Conservation (phyloP, 2,329 filamentous ascomycete species). For the Sporothrix pallida region DNA sequence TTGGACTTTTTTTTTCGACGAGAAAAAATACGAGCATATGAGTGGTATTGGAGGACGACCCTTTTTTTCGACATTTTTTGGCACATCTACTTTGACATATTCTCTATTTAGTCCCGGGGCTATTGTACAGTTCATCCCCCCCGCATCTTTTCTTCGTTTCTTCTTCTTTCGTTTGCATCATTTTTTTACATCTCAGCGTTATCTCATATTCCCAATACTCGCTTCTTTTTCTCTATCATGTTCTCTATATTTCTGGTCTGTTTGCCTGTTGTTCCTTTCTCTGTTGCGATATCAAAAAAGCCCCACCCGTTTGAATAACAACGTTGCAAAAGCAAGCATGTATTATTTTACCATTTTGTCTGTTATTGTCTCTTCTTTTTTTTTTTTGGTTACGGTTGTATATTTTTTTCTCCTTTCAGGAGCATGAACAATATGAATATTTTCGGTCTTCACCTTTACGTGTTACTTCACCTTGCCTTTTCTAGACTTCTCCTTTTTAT, state of each 20-base stretch:
- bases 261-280: background rate
- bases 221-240: background rate
- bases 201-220: constrained; percentile 23
- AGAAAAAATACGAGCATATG: constrained; percentile 18
- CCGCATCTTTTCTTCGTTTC: background rate
- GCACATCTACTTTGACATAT: background rate
- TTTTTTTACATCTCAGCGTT: background rate
- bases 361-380: background rate
- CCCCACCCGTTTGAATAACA: background rate
- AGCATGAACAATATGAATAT: constrained; percentile 13
- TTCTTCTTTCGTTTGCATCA: background rate
- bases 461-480: background rate
- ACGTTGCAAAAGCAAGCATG: background rate
- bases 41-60: constrained; percentile 15
- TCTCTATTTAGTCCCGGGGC: background rate
- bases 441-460: too few relatives aligned
- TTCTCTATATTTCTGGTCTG: background rate
- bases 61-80: background rate
- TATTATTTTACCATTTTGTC: background rate
- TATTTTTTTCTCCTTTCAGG: background rate
- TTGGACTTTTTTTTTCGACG: background rate
- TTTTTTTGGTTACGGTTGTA: background rate
- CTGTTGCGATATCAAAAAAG: background rate
- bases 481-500: too few relatives aligned
- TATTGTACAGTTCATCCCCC: background rate